These are phyloP conservation scores for Cylindrotheca fusiformis DNA, from an alignment of 108 stramenopile genomes.

Conservation along the genomic window DNA sequence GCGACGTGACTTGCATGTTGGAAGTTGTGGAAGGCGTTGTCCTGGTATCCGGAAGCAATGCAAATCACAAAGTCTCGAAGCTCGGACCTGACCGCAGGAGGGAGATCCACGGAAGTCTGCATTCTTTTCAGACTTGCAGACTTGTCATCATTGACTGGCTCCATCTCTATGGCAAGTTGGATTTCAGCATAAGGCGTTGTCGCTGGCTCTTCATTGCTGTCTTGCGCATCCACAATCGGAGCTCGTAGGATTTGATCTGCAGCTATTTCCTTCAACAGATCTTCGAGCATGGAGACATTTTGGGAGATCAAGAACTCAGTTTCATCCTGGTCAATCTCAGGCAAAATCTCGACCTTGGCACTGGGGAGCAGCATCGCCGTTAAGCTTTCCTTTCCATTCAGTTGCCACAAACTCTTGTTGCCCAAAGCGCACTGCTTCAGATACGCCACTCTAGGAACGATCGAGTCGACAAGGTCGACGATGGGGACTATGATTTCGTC, in stretches of 20 bases:
- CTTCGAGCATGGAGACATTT: slow-evolving; percentile 9
- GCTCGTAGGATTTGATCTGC: no score
- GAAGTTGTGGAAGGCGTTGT: slow-evolving; percentile 18
- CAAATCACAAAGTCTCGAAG: slow-evolving; percentile 11
- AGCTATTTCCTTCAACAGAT: slow-evolving; percentile 1
- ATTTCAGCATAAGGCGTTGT: neutral
- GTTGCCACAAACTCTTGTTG: neutral
- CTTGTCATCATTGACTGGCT: neutral
- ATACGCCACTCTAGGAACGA: neutral
- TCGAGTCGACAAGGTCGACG: neutral
- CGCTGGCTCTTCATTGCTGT: neutral
- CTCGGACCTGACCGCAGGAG: neutral
- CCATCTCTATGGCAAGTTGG: neutral
- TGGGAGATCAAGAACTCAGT: neutral
- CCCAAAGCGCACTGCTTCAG: neutral
- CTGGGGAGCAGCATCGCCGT: neutral
- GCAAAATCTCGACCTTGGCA: neutral
- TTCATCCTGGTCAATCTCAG: neutral
- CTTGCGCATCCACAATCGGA: no score
- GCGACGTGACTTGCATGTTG: slow-evolving; percentile 17
- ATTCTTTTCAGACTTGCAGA: no score
- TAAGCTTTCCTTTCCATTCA: neutral
- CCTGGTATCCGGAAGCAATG: slow-evolving; percentile 7
- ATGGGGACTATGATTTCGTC: neutral
- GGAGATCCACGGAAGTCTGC: neutral